These are phyloP conservation scores for Bullera alba DNA, from an alignment of 768 basidiomycete species.

Conservation along the genomic window DNA sequence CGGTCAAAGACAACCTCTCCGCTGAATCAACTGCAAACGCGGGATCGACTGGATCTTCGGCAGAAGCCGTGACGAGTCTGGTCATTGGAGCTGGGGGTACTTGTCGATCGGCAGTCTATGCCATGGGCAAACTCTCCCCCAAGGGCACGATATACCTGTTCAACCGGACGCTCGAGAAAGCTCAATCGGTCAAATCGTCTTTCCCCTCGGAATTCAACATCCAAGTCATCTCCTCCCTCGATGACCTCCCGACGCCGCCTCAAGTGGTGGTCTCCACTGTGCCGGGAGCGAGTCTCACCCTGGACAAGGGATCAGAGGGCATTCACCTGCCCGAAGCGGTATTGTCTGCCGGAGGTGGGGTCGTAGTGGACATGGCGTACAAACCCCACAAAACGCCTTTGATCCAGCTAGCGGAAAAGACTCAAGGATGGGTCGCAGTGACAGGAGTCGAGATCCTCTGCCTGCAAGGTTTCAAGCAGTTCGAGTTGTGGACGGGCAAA, in stretches of 20 bases:
- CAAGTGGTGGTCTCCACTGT: constrained; percentile 82
- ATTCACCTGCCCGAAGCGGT: constrained; percentile 45
- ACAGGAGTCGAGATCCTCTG: constrained; percentile 42
- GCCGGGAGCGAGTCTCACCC: constrained; percentile 55
- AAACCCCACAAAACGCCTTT: constrained; percentile 79
- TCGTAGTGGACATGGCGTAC: constrained; percentile 91
- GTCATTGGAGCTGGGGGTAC: constrained; percentile 96
- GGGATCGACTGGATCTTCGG: constrained; percentile 26
- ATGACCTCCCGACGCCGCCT: constrained; percentile 54
- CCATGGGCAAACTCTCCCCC: constrained; percentile 64
- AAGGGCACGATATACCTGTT: constrained; percentile 65
- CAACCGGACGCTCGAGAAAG: constrained; percentile 75
- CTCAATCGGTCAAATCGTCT: constrained; percentile 58
- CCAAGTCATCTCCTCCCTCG: constrained; percentile 57
- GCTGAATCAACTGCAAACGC: constrained; percentile 47
- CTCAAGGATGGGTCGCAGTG: constrained; percentile 33
- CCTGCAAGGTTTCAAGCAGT: constrained; percentile 43
- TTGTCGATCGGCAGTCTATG: constrained; percentile 87
- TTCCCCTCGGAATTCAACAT: constrained; percentile 61
- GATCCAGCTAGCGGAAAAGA: constrained; percentile 56
- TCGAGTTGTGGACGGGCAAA: constrained; percentile 40
- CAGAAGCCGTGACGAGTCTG: constrained; percentile 54
- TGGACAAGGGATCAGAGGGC: constrained; percentile 48
- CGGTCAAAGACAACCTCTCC: constrained; percentile 39
- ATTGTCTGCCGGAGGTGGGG: constrained; percentile 58